Base-by-base conservation (phyloP, 2,329 filamentous ascomycete species). In the Torrubiella hemipterigena region DNA sequence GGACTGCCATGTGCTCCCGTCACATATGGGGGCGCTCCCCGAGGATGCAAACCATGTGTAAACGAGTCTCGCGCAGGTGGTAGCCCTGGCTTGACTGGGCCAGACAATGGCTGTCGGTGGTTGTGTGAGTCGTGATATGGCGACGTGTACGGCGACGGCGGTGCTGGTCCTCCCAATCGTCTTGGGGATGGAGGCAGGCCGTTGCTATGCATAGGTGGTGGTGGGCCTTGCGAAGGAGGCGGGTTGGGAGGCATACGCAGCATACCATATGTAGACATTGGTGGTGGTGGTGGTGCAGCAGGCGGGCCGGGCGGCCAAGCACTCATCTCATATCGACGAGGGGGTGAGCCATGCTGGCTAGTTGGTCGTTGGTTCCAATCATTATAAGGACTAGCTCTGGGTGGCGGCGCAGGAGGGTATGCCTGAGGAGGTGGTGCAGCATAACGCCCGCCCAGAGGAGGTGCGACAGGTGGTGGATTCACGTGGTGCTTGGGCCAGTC, bases 331-430 rank as follows among this genome's bases (percentile, higher is more conserved):
- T 43, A n/a, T 47, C 38, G 11, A 32, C 63, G 60, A 17, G 61
- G 48, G 21, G 61, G 53, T 4, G 68, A 58, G 22, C 60, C 59
- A 37, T 67, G 63, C 31, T 65, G 65, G 20, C 65, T 62, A 14
- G 64, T 52, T 11, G 60, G 58, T 14, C 65, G 63, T 33, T 43
- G 41, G 17, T 65, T 60, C 63, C 71, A 74, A 35, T 67, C 66
- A 25, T 48, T 49, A 44, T 58, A 67, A 25, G 55, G 42, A 29
- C 45, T 41, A 21, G 17, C 27, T 29, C 43, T 44, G 4, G 56
- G 46, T 6, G 60, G 53, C 6, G 58, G 53, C 34, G 56, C 56
- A 3, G 23, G 19, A 19, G 23, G 17, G 20, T 57, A 51, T 37
- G 59, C 57, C 30, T 56, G 44, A 29, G 56, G 45, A 12, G 59